phyloP scores from a whole-genome alignment of 352 stramenopile species.

The Stramenopiles sp. region DNA sequence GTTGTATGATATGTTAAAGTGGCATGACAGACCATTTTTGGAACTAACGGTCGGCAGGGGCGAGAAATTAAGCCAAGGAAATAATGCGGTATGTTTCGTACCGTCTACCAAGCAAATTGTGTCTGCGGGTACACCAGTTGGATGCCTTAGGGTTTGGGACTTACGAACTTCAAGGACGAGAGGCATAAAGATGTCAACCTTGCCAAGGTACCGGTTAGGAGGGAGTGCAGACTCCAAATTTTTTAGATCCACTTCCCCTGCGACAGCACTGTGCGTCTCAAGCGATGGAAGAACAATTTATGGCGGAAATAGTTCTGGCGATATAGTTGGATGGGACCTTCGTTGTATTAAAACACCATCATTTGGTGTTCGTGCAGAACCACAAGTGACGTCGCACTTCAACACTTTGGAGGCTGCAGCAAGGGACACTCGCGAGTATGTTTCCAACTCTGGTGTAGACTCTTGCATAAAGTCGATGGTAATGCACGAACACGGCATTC shows the following conservation, averaged over 20 bases:
- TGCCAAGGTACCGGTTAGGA: background rate
- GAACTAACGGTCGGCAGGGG: background rate
- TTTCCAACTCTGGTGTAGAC: no score
- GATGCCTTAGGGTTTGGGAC: background rate
- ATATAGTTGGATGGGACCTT: background rate
- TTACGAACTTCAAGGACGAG: background rate
- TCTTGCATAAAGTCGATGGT: no score
- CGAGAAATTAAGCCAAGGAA: background rate
- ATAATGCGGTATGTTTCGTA: background rate
- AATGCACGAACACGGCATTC: no score
- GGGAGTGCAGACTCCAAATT: background rate
- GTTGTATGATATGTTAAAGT: background rate
- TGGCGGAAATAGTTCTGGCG: background rate
- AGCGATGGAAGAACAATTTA: background rate
- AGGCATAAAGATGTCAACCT: background rate
- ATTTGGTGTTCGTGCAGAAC: background rate
- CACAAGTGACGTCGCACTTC: background rate
- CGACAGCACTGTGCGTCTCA: background rate
- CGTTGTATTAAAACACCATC: background rate
- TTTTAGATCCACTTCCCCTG: background rate
- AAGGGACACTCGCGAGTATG: no score
- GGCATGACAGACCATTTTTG: background rate
- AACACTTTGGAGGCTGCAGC: no score
- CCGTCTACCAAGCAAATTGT: background rate
- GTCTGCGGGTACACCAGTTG: background rate